Evolutionary conservation across 257 asterid genomes (phyloP).

Genomic region (Nicotiana knightiana): DNA sequence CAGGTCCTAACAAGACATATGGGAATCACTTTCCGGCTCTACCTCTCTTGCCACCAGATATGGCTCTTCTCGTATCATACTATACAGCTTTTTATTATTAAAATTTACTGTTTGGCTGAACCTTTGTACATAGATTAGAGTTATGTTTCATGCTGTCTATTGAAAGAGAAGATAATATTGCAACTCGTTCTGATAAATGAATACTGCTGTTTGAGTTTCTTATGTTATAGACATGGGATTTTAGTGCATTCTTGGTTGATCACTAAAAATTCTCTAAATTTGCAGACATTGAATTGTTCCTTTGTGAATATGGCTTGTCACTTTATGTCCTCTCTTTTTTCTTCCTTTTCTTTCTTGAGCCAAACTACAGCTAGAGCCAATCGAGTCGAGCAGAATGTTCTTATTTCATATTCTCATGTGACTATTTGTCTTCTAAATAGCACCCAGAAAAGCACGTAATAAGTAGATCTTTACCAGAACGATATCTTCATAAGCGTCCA

Average conservation of each 20-base stretch:
- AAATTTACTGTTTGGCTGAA: not conserved
- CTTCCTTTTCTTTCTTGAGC: not conserved
- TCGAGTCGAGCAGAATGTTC: not conserved
- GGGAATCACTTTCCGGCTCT: not conserved
- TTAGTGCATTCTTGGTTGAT: not conserved
- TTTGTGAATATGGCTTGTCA: not conserved
- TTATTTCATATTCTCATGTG: not conserved
- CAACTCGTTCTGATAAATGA: not conserved
- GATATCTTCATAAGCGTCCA: not conserved
- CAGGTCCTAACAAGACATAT: not conserved
- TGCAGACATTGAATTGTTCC: not conserved
- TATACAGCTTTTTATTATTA: not conserved
- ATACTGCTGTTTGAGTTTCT: constrained; percentile 1
- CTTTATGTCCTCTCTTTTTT: not conserved
- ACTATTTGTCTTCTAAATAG: not conserved
- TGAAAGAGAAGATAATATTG: not conserved
- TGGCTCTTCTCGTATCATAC: not conserved
- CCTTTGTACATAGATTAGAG: not conserved
- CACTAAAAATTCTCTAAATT: not conserved
- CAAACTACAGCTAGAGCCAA: not conserved
- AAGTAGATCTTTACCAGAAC: not conserved
- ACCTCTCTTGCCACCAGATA: not conserved
- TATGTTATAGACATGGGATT: not conserved
- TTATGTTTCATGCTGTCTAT: not conserved
- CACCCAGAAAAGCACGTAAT: not conserved